Base-by-base conservation (phyloP, 331 rosid genomes). In the Malus hybrid region DNA sequence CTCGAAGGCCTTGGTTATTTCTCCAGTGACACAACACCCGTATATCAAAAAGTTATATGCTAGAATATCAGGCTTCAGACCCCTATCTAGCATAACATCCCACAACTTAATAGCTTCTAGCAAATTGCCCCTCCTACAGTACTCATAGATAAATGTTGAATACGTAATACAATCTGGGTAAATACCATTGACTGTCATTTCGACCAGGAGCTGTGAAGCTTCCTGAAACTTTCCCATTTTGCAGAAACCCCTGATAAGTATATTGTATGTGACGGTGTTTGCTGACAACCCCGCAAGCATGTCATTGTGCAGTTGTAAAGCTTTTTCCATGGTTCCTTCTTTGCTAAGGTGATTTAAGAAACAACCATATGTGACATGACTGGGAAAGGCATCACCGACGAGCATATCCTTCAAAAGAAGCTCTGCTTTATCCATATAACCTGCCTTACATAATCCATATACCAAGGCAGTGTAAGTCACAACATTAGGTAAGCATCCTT, bases 21-120 rank as follows among this genome's bases (percentile, higher is more conserved):
- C 86, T 75, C 99, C 97, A 70, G 78, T 85, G 63, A 94, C 82
- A 85, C 99, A 91, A 63, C 93, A 94, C 61, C 97, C 99, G 68
- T 88, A 70, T 75, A 94, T 90, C 46, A 94, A 66, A 88, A 88
- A 86, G 84, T 86, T 87, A 80, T 86, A 91, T 29, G 93, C 96
- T 79, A 88, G 78, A 69, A 70, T 71, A 80, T 91, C 95, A 57
- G 97, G 97, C 81, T 88, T 83, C 68, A 91, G 69, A 73, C 97
- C 97, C 78, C 79, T 88, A 20, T 64, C 87, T 34, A 92, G 81
- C 99, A 94, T 92, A 69, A 81, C 68, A 72, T 87, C 87, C 97
- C 99, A 92, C 82, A 87, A 57, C 73, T 75, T 79, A 56, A 88
- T 36, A 65, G 99, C 97, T 77, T 79, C 91, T 28, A 74, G 86